Evolutionary conservation across 768 basidiomycete species (phyloP).

Genomic region (Mycena filopes): DNA sequence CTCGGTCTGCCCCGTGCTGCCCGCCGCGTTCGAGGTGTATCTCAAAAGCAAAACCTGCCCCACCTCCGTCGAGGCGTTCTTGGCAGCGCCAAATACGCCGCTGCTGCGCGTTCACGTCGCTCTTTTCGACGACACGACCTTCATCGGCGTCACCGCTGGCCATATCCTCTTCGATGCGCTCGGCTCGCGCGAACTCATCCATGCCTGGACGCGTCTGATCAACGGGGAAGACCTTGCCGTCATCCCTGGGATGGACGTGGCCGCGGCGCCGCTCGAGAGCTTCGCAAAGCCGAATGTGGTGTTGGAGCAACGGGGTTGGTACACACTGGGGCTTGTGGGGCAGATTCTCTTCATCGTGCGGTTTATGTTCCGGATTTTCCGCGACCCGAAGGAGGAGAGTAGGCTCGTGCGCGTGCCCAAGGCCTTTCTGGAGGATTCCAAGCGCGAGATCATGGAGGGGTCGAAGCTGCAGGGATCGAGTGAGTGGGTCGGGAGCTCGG

Average conservation of each 20-base stretch:
- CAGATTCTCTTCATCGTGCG: constrained; percentile 12
- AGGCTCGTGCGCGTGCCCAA: constrained; percentile 23
- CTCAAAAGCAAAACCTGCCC: constrained; percentile 17
- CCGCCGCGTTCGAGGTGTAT: constrained; percentile 1
- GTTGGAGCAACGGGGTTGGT: constrained; percentile 15
- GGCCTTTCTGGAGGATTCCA: constrained; percentile 13
- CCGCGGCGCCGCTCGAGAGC: not conserved
- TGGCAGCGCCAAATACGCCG: constrained; percentile 19
- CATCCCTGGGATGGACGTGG: constrained; percentile 20
- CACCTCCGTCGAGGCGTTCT: not conserved
- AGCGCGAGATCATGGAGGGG: constrained; percentile 17
- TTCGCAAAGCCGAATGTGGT: not conserved
- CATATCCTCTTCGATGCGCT: constrained; percentile 25
- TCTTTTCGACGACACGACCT: constrained; percentile 23
- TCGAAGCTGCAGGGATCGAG: constrained; percentile 15
- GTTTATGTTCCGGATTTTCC: constrained; percentile 13
- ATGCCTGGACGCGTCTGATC: constrained; percentile 27
- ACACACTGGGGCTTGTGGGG: constrained; percentile 8
- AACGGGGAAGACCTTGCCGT: constrained; percentile 17
- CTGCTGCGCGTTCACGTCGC: constrained; percentile 20
- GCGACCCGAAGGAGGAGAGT: constrained; percentile 14
- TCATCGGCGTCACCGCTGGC: constrained; percentile 21
- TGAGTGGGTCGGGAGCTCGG: constrained; percentile 30
- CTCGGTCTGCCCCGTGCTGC: not conserved
- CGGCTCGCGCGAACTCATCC: constrained; percentile 17